These are phyloP conservation scores for Heterococcus sp. DNA, from an alignment of 108 stramenopile genomes.

Conservation along the genomic window DNA sequence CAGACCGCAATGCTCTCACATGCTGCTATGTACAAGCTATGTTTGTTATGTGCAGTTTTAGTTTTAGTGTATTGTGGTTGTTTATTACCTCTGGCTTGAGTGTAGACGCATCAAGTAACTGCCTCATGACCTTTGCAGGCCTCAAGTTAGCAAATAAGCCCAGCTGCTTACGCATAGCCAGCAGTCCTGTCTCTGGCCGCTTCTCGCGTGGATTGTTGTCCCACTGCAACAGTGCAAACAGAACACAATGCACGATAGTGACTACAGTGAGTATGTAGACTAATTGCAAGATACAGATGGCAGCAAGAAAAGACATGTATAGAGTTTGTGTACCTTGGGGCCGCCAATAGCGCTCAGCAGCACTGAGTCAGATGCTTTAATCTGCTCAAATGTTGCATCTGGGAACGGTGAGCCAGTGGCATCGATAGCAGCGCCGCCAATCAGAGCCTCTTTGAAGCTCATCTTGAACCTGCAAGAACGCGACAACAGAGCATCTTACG, in stretches of 20 bases:
- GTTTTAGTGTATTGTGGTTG: background rate
- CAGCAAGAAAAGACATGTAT: background rate
- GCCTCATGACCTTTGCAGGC: slow-evolving; percentile 78
- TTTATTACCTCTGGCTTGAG: slow-evolving; percentile 62
- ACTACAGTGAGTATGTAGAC: background rate
- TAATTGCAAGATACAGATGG: background rate
- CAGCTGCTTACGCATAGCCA: slow-evolving; percentile 92
- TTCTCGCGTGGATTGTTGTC: slow-evolving; percentile 88
- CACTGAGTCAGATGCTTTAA: slow-evolving; percentile 81
- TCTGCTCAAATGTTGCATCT: slow-evolving; percentile 76
- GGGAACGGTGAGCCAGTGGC: slow-evolving; percentile 80
- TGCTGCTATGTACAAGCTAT: background rate
- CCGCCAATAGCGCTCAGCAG: slow-evolving; percentile 94
- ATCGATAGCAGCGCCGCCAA: slow-evolving; percentile 94
- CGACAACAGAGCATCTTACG: slow-evolving; percentile 21
- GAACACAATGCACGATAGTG: background rate
- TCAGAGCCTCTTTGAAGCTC: slow-evolving; percentile 84
- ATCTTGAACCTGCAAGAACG: slow-evolving; percentile 59
- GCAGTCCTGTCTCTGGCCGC: slow-evolving; percentile 87
- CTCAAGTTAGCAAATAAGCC: slow-evolving; percentile 93
- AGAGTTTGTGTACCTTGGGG: slow-evolving; percentile 61
- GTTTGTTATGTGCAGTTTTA: background rate
- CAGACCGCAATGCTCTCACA: background rate
- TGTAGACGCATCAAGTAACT: slow-evolving; percentile 88
- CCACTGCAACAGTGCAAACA: slow-evolving; percentile 57